phyloP scores from a whole-genome alignment of 192 early-diverging fungal genomes.

The Backusella sp. region DNA sequence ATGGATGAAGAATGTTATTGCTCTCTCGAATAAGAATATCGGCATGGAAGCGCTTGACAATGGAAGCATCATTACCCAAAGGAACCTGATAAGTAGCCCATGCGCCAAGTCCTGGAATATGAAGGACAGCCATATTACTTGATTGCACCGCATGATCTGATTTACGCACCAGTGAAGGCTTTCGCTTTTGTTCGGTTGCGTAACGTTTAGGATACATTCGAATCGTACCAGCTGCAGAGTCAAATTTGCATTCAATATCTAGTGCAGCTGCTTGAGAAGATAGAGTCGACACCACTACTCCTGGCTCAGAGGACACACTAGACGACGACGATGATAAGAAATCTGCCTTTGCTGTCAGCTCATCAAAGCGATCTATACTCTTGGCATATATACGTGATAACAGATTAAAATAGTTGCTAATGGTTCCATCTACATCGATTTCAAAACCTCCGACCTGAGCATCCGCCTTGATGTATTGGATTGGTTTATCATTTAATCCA shows the following conservation, averaged over 20 bases:
- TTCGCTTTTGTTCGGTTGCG: conserved; percentile 15
- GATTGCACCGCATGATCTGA: conserved; percentile 12
- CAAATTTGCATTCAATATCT: conserved; percentile 48
- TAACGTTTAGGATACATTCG: conserved; percentile 54
- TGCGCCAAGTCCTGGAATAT: conserved; percentile 53
- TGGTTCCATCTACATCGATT: conserved; percentile 64
- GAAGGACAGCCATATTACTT: conserved; percentile 44
- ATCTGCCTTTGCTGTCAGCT: conserved; percentile 38
- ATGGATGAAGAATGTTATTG: conserved; percentile 70
- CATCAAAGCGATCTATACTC: conserved; percentile 55
- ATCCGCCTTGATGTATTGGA: conserved; percentile 40
- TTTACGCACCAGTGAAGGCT: not conserved
- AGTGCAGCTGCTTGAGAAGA: conserved; percentile 35
- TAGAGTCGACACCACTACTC: not conserved
- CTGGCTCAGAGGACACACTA: not conserved
- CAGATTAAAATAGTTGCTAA: conserved; percentile 63
- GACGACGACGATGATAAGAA: not conserved
- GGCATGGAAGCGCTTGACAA: conserved; percentile 46
- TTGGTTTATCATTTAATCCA: conserved; percentile 36
- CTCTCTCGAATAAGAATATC: conserved; percentile 68
- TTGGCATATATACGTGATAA: conserved; percentile 62
- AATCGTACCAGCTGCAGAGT: conserved; percentile 44
- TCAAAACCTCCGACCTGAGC: conserved; percentile 70
- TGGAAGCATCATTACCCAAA: conserved; percentile 35
- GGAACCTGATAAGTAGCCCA: conserved; percentile 47